Percentiles rank a stretch among this genome's conserved stretches.
These are phyloP conservation scores for Gossypium longicalyx DNA, from an alignment of 345 rosid species.

Conservation along the genomic window DNA sequence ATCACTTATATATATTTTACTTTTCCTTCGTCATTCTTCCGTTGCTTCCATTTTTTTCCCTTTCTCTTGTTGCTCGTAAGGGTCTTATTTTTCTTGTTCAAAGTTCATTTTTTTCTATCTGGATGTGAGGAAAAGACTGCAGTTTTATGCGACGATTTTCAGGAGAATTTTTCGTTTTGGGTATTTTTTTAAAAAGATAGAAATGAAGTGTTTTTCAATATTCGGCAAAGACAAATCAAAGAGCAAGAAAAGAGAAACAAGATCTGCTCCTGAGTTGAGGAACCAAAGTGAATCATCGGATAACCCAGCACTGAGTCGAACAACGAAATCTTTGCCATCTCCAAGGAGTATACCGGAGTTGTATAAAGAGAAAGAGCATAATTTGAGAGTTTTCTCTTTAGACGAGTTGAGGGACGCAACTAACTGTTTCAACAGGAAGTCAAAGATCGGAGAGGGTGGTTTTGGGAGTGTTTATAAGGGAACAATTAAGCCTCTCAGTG, in stretches of 20 bases:
- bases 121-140: too few relatives aligned
- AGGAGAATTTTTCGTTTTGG: neutral
- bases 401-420: constrained; percentile 73
- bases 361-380: constrained; percentile 54
- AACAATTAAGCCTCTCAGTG: constrained; percentile 34
- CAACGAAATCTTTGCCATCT: constrained; percentile 48
- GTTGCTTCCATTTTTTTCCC: neutral
- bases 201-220: constrained; percentile 40
- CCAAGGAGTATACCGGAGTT: constrained; percentile 56
- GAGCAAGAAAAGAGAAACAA: constrained; percentile 35
- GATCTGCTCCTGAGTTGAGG: constrained; percentile 57
- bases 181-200: neutral
- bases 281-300: constrained; percentile 10
- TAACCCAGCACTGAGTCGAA: constrained; percentile 20
- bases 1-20: neutral
- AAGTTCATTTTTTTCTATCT: neutral
- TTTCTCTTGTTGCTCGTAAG: neutral
- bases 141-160: neutral
- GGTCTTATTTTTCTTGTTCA: neutral
- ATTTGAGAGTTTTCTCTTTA: constrained; percentile 56
- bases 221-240: constrained; percentile 46
- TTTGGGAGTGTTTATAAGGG: constrained; percentile 94
- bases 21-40: neutral
- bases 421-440: constrained; percentile 50
- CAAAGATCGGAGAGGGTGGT: constrained; percentile 92